Percentiles rank a stretch among this genome's conserved stretches.
phyloP scores from a whole-genome alignment of 164 flowering plant species.

The Berberis vulgaris region DNA sequence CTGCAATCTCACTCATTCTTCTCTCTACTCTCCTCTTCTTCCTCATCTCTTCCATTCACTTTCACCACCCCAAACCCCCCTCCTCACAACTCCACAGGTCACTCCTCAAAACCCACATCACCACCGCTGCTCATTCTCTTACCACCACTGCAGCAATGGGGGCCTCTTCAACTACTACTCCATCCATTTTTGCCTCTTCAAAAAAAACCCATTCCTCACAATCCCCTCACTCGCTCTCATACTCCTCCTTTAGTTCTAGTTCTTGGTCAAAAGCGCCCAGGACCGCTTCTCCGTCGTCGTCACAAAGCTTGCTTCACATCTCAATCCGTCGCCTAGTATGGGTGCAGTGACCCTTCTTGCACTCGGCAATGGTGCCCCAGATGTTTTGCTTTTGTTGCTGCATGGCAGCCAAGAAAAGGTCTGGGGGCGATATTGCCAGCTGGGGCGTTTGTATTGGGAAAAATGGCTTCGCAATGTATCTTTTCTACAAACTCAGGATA shows the following conservation, averaged over 20 bases:
- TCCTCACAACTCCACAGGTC: slow-evolving; percentile 27
- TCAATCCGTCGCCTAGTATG: slow-evolving; percentile 67
- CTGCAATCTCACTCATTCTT: slow-evolving; percentile 27
- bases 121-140: slow-evolving; percentile 28
- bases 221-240: slow-evolving; percentile 44
- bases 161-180: slow-evolving; percentile 57
- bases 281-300: slow-evolving; percentile 75
- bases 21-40: slow-evolving; percentile 35
- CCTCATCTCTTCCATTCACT: slow-evolving; percentile 17
- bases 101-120: slow-evolving; percentile 13
- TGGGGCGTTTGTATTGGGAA: slow-evolving; percentile 24
- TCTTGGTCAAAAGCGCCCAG: slow-evolving; percentile 80
- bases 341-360: slow-evolving; percentile 93
- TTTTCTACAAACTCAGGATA: too few relatives aligned
- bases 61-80: slow-evolving; percentile 12
- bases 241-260: slow-evolving; percentile 64
- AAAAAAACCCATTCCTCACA: slow-evolving; percentile 32
- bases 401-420: slow-evolving; percentile 80
- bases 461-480: too few relatives aligned
- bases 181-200: slow-evolving; percentile 66
- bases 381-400: slow-evolving; percentile 83
- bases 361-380: slow-evolving; percentile 93
- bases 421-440: slow-evolving; percentile 86
- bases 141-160: slow-evolving; percentile 21
- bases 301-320: slow-evolving; percentile 48